Evolutionary conservation across 2,329 filamentous ascomycete species (phyloP), one percentile per base, ranked within the genome.

Genomic region (Coniochaeta sp.): DNA sequence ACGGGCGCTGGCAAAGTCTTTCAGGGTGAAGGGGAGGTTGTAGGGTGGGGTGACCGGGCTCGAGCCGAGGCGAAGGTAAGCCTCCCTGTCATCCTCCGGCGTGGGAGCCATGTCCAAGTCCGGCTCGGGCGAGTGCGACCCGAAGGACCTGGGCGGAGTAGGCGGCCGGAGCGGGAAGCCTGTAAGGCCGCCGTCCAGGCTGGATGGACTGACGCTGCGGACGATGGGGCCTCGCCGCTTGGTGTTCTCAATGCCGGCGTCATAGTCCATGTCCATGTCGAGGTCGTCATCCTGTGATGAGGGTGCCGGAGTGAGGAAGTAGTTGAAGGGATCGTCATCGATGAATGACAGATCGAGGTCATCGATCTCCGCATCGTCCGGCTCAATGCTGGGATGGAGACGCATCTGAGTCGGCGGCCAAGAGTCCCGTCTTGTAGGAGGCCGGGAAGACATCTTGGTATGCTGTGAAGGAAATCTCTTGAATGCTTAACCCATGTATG

Each of bases 151-250:
- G 62, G 76, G 74, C 4, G 64, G 76, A 7, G 72, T 70, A 4
- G 71, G 71, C 43, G 68, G 67, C 43, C 67, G 72, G 6, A 77
- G 70, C 67, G 78, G 80, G 64, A 73, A 73, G 24, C 70, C 69
- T 60, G 76, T 74, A 17, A 83, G 77, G 1, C 54, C 31, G 3
- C 80, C 79, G 26, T 77, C 78, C 34, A 85, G 79, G 33, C 75
- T 81, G 0, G 82, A 85, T 1, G 82, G 82, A 67, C 81, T 84
- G 62, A 85, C 77, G 64, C 79, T 84, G 62, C 82, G 77, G 58
- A 84, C 73, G 44, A 79, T 74, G 17, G 77, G 75, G 31, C 72
- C 69, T 3, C 79, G 77, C 4, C 74, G 74, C 61, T 72, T 77
- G 59, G 73, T 68, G 64, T 81, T 77, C 67, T 84, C 81, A 67